Evolutionary conservation across 148 eudicot species (phyloP).

Genomic region (Rhododendron williamsianum): DNA sequence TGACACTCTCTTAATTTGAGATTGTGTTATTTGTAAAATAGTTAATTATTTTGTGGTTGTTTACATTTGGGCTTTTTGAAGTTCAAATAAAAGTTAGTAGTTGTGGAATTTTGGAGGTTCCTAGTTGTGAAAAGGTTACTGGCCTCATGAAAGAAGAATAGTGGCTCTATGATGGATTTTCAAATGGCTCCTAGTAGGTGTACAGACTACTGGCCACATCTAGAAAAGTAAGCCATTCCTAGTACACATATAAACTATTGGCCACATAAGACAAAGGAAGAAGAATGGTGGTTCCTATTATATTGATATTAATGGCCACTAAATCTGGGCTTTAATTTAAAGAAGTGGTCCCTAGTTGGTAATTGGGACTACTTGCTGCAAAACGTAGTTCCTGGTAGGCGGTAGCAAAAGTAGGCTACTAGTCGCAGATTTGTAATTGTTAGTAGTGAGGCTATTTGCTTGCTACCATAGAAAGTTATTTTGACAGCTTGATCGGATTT

Average conservation of each 20-base stretch:
- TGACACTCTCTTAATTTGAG: neutral
- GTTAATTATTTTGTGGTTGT: neutral
- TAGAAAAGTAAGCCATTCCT: neutral
- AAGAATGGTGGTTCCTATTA: neutral
- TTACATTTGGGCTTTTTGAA: neutral
- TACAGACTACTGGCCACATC: neutral
- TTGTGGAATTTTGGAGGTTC: neutral
- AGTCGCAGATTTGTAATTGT: neutral
- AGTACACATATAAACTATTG: neutral
- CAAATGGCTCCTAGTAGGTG: neutral
- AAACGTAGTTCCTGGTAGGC: neutral
- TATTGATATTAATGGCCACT: neutral
- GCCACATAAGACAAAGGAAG: neutral
- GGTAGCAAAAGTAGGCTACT: neutral
- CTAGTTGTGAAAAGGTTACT: neutral
- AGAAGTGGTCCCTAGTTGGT: neutral
- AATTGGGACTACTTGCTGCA: neutral
- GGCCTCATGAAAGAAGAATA: neutral
- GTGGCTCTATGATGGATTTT: neutral
- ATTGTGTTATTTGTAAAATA: neutral
- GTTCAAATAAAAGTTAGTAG: neutral
- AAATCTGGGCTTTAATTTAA: neutral
- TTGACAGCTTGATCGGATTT: neutral
- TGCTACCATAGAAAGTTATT: neutral
- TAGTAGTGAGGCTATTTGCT: neutral